Percentiles rank a stretch among this genome's conserved stretches.
phyloP scores from a whole-genome alignment of 371 early-diverging fungal genomes.

The Mortierella sp. region DNA sequence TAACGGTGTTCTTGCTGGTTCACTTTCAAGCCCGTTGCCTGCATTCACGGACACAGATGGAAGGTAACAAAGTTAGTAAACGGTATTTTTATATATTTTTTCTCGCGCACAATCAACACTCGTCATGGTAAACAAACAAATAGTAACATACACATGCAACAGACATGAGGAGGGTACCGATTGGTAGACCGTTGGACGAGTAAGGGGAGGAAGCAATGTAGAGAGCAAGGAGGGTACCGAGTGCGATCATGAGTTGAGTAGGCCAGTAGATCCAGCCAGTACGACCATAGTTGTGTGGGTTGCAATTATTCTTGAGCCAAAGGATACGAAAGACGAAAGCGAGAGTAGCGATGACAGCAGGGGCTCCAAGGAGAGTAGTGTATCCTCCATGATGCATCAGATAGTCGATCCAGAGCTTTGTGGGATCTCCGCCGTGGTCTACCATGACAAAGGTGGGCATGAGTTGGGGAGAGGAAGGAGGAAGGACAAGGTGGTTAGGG shows the following conservation, averaged over 20 bases:
- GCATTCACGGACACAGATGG: background rate
- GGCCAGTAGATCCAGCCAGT: constrained; percentile 23
- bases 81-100: background rate
- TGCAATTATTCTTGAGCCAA: background rate
- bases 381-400: constrained; percentile 13
- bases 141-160: background rate
- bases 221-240: constrained; percentile 14
- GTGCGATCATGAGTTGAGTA: constrained; percentile 6
- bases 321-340: constrained; percentile 1
- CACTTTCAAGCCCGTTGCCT: background rate
- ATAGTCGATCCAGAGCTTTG: constrained; percentile 8
- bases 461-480: background rate
- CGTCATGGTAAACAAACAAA: background rate
- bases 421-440: constrained; percentile 1
- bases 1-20: constrained; percentile 5
- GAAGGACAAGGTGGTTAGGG: no score
- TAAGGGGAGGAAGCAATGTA: background rate
- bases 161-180: background rate
- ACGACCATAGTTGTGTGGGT: constrained; percentile 14
- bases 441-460: background rate
- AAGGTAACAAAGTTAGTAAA: background rate
- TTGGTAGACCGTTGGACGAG: background rate
- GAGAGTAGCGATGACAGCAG: constrained; percentile 5
- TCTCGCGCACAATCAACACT: background rate
- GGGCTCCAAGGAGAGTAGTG: constrained; percentile 6